Conservation (phyloP, 352 stramenopile genomes). For the Globisporangium cylindrosporum region DNA sequence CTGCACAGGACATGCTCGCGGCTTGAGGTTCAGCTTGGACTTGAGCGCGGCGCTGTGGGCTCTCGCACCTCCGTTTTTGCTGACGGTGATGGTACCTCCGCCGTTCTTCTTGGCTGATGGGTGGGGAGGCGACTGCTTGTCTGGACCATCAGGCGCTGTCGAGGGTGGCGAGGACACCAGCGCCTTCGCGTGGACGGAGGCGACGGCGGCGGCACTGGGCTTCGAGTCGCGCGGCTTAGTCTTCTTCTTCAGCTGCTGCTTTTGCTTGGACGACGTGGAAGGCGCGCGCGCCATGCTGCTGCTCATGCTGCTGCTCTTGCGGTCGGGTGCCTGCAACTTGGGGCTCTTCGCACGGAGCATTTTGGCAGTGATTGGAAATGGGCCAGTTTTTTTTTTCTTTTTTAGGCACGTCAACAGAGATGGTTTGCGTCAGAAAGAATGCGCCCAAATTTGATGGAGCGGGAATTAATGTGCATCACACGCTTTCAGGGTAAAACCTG, state of each 20-base stretch:
- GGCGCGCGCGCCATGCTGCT: constrained; percentile 5
- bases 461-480: neutral
- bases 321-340: neutral
- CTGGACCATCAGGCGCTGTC: neutral
- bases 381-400: neutral
- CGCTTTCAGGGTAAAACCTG: neutral
- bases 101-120: neutral
- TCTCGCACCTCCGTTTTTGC: neutral
- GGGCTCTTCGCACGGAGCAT: constrained; percentile 10
- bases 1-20: constrained; percentile 11
- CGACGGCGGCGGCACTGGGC: neutral
- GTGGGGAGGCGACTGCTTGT: neutral
- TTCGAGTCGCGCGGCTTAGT: neutral
- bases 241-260: constrained; percentile 5
- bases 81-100: neutral
- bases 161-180: neutral
- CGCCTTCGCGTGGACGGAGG: neutral
- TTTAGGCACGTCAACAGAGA: neutral
- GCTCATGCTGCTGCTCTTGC: neutral
- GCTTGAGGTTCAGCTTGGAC: neutral
- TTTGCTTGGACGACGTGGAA: constrained; percentile 1
- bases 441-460: neutral
- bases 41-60: neutral
- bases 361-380: neutral
- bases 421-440: neutral